Percentiles rank a stretch among this genome's conserved stretches.
These are phyloP conservation scores for Russula sp. DNA, from an alignment of 768 basidiomycete species.

Conservation along the genomic window DNA sequence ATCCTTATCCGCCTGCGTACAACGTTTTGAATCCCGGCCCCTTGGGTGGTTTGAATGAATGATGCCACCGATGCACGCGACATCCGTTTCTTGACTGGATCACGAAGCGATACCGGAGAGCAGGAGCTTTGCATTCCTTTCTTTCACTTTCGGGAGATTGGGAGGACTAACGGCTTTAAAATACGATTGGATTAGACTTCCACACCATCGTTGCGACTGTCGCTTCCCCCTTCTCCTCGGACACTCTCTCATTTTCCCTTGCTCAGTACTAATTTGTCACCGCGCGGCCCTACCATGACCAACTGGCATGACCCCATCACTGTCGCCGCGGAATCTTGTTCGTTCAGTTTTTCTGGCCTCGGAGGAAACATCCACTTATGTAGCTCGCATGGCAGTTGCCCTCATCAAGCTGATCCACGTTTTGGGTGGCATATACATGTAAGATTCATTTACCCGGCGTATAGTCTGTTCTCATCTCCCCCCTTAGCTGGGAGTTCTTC, in stretches of 20 bases:
- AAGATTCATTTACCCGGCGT: neutral
- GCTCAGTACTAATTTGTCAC: neutral
- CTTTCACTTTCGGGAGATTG: too few relatives aligned
- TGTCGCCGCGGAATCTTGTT: neutral
- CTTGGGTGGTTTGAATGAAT: too few relatives aligned
- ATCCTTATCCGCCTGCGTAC: too few relatives aligned
- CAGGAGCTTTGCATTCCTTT: too few relatives aligned
- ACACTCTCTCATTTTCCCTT: too few relatives aligned
- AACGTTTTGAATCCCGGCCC: too few relatives aligned
- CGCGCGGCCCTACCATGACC: neutral
- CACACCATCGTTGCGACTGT: too few relatives aligned
- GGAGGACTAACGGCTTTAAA: too few relatives aligned
- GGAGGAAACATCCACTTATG: neutral
- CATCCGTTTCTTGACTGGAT: too few relatives aligned
- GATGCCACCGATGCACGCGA: too few relatives aligned
- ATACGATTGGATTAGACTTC: neutral
- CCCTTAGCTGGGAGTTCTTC: slow-evolving; percentile 13
- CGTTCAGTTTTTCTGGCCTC: neutral
- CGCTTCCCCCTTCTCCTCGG: too few relatives aligned
- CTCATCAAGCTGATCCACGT: slow-evolving; percentile 10
- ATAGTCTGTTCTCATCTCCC: neutral
- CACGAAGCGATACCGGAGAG: too few relatives aligned
- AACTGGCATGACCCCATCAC: neutral
- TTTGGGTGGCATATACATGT: slow-evolving; percentile 15
- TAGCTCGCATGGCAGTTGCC: neutral